Evolutionary conservation across 163 green algal species (phyloP).

Genomic region (Volvox carteri): DNA sequence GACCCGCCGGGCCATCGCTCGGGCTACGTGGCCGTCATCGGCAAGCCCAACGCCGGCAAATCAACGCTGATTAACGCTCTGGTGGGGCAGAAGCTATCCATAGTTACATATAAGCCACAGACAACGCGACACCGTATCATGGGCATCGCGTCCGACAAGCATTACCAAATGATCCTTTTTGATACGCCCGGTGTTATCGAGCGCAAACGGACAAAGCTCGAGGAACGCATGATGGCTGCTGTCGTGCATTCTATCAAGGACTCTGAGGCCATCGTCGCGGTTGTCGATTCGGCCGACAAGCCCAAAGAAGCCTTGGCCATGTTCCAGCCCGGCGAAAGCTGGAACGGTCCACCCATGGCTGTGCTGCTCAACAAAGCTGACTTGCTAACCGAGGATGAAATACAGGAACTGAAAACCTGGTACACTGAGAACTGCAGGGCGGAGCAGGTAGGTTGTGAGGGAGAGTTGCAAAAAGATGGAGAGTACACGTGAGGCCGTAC

Average conservation of each 20-base stretch:
- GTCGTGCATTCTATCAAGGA: conserved; percentile 76
- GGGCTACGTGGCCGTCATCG: conserved; percentile 95
- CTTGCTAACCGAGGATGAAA: conserved; percentile 68
- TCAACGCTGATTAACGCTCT: conserved; percentile 96
- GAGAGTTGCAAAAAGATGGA: no score
- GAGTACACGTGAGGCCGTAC: no score
- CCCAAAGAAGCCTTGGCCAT: conserved; percentile 79
- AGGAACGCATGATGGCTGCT: conserved; percentile 94
- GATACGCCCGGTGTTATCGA: conserved; percentile 95
- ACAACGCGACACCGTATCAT: conserved; percentile 96
- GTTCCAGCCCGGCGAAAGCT: conserved; percentile 79
- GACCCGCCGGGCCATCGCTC: conserved; percentile 76
- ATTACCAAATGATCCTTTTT: conserved; percentile 88
- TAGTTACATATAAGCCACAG: conserved; percentile 96
- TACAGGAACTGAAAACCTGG: conserved; percentile 69
- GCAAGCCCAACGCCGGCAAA: conserved; percentile 96
- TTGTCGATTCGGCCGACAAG: conserved; percentile 68
- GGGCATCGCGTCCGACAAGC: conserved; percentile 85
- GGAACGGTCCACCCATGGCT: conserved; percentile 80
- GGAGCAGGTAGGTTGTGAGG: conserved; percentile 56
- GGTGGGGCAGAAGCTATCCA: conserved; percentile 94
- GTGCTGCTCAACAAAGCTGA: conserved; percentile 92
- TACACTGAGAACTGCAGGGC: conserved; percentile 68
- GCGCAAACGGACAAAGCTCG: conserved; percentile 85
- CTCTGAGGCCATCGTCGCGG: conserved; percentile 86